Percentiles rank a stretch among this genome's conserved stretches.
These are phyloP conservation scores for Macrocybe sp. DNA, from an alignment of 1,284 basidiomycete species.

Conservation along the genomic window DNA sequence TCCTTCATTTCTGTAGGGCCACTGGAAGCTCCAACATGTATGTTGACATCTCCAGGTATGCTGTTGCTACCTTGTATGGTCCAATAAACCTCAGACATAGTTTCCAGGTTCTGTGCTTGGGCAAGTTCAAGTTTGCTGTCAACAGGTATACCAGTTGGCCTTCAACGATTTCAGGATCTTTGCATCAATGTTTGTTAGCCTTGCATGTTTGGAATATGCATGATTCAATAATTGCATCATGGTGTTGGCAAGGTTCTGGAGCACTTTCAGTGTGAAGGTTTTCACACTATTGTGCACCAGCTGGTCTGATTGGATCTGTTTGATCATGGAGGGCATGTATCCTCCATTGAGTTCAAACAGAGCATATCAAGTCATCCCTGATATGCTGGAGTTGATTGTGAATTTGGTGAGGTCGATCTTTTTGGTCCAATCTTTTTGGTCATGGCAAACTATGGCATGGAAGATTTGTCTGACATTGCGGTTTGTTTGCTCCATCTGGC, in stretches of 20 bases:
- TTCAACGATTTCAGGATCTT: conserved; percentile 11
- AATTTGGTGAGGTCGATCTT: conserved; percentile 28
- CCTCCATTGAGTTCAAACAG: conserved; percentile 34
- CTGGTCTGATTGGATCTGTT: conserved; percentile 5
- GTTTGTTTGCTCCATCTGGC: conserved; percentile 26
- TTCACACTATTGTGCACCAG: conserved; percentile 16
- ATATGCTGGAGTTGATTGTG: conserved; percentile 27
- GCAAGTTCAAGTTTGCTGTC: conserved; percentile 24
- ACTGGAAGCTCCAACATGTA: conserved; percentile 24
- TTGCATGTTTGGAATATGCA: conserved; percentile 21
- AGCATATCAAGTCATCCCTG: conserved; percentile 25
- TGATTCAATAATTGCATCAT: conserved; percentile 25
- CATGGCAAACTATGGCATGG: conserved; percentile 14
- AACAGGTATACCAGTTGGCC: conserved; percentile 25
- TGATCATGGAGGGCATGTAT: conserved; percentile 19
- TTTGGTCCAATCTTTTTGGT: conserved; percentile 30
- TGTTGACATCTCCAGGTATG: conserved; percentile 15
- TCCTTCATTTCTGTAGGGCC: conserved; percentile 3
- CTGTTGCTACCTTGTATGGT: conserved; percentile 22
- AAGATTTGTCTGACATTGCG: conserved; percentile 25
- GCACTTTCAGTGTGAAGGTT: conserved; percentile 16
- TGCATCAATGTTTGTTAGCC: conserved; percentile 18
- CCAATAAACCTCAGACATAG: conserved; percentile 26
- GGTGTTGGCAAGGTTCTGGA: conserved; percentile 19
- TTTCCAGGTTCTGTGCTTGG: conserved; percentile 22